Base-by-base conservation (phyloP, 2,329 filamentous ascomycete genomes). In the Orbilia javanica region DNA sequence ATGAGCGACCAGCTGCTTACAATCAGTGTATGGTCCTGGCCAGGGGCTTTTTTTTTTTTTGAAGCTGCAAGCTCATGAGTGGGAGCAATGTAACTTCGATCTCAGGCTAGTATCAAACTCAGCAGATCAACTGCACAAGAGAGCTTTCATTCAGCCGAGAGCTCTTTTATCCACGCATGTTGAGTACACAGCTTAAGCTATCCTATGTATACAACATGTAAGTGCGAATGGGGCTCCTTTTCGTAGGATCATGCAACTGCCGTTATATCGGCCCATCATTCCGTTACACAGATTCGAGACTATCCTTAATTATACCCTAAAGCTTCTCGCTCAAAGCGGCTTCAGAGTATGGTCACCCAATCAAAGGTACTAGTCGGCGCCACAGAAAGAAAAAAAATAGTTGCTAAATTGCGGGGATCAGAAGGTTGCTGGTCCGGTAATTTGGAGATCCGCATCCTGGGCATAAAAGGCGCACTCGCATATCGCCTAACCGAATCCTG, bases 231-330 rank as follows among this genome's bases (percentile, higher is more conserved):
- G 10, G 7, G 3, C 50, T 29, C 52, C 39, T 13, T n/a, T n/a
- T n/a, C n/a, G n/a, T n/a, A n/a, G n/a, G n/a, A n/a, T 20, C 36
- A 42, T n/a, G 18, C 39, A 50, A 25, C 15, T 18, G n/a, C 31
- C 71, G 71, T 68, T n/a, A 36, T 68, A 75, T 69, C 71, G 71
- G 71, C 71, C 55, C 72, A 69, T 25, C 13, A 25, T 76, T 65
- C 72, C 72, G 65, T 50, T 42, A 50, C 22, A 50, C 46, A 25
- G 13, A 2, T 1, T 15, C 3, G 5, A 48, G 44, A 15, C 20
- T 25, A 48, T 20, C 8, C 18, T 48, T 25, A 48, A 25, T 20
- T 10, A 20, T 50, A 22, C 18, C 46, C 8, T 27, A 27, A 18
- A 29, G 25, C 48, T 34, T 20, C 22, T 27, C 18, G n/a, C 18